Percentiles rank a stretch among this genome's conserved stretches.
Conservation (phyloP, 2,329 filamentous ascomycete genomes). For the Aureobasidium lini region DNA sequence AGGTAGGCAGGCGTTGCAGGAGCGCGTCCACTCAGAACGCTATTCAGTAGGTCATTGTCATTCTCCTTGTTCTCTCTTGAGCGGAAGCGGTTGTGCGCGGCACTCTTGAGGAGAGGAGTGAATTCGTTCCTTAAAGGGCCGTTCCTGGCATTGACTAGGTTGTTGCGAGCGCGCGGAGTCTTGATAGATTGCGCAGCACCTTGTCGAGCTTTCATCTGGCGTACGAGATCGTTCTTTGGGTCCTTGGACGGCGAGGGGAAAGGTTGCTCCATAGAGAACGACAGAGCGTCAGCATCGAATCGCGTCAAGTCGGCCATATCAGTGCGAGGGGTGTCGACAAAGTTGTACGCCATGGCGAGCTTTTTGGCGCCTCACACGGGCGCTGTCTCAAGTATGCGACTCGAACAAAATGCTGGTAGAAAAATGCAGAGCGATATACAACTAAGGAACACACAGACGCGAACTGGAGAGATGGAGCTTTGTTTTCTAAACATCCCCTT, state of each 20-base stretch:
- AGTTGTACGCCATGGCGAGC: constrained; percentile 35
- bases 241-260: constrained; percentile 75
- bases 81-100: constrained; percentile 60
- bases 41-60: constrained; percentile 16
- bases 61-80: constrained; percentile 22
- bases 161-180: constrained; percentile 68
- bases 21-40: constrained; percentile 35
- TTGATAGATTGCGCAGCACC: constrained; percentile 50
- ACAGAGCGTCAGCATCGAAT: constrained; percentile 57
- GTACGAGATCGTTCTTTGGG: constrained; percentile 59
- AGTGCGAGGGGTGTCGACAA: constrained; percentile 79
- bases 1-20: constrained; percentile 63
- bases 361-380: constrained; percentile 2
- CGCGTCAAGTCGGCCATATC: constrained; percentile 75
- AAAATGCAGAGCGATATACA: constrained; percentile 8
- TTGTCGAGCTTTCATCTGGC: constrained; percentile 61
- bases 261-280: constrained; percentile 80
- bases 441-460: background rate
- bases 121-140: constrained; percentile 63
- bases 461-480: constrained; percentile 6
- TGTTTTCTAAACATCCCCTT: constrained; percentile 10
- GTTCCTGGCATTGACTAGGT: constrained; percentile 62
- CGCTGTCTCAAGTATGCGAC: background rate
- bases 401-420: constrained; percentile 12
- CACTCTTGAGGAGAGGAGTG: constrained; percentile 81